Evolutionary conservation across 2,329 filamentous ascomycete species (phyloP), one percentile per base, ranked within the genome.

Genomic region (Raffaelea arxii): DNA sequence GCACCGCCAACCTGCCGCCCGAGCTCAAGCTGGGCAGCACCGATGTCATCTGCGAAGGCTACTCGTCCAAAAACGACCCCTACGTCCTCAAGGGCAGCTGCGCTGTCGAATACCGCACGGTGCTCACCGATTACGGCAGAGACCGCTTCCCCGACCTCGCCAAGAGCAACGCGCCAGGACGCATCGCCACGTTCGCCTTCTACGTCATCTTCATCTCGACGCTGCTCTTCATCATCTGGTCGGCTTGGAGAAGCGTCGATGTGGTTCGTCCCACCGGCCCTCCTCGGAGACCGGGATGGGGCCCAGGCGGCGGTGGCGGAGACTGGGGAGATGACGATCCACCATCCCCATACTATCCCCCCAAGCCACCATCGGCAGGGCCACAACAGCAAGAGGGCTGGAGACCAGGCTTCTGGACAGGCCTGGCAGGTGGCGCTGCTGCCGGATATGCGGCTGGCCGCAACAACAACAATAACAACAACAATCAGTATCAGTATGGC

Each of bases 11-110:
- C 2, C 62, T 84, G 16, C 80, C 80, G 1, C 66, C 71, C 21
- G 75, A 81, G 57, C 71, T 84, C 52, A 77, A 76, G 64, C 78
- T 97, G 24, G 90, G 87, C 48, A 75, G 77, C 51, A 96, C 91
- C 11, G 90, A 97, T 51, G 91, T 97, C 46, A 71, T 89, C 11
- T 98, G 92, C 64, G 91, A 98, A 60, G 91, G 92, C 11, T 97
- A 95, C 66, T 70, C 77, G 48, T 72, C 69, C 14, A 66, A 82
- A 1, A 78, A 91, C 41, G 92, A 97, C 62, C 79, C 80, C 0
- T 94, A 88, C 62, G 77, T 97, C n/a, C 68, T 97, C 46, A 89
- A 86, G 58, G 92, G 92, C 21, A 92, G 86, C 62, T 97, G 91
- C 65, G 92, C 85, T 14, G 90, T 95, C 22, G 87, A 95, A 65